phyloP scores from a whole-genome alignment of 202 grass and related monocot genomes.

The Carex sylvatica region DNA sequence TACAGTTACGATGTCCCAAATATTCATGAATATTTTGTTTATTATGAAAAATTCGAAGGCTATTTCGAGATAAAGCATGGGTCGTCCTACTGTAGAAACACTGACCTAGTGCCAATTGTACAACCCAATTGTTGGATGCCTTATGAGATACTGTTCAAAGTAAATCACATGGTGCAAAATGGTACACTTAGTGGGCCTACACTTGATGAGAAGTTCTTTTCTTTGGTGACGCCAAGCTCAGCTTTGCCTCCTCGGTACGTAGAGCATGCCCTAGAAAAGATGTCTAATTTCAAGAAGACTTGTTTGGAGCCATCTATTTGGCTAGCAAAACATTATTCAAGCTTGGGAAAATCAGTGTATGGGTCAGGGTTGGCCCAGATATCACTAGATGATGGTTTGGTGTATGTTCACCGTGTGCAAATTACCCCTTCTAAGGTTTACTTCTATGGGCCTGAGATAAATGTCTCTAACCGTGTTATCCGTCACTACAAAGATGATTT shows the following conservation, averaged over 20 bases:
- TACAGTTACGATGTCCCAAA: conserved; percentile 46
- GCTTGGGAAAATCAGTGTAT: conserved; percentile 24
- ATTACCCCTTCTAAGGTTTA: conserved; percentile 91
- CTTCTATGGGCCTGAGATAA: conserved; percentile 80
- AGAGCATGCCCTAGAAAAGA: conserved; percentile 60
- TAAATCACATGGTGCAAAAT: conserved; percentile 88
- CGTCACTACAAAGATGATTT: conserved; percentile 45
- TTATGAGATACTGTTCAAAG: conserved; percentile 76
- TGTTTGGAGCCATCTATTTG: conserved; percentile 73
- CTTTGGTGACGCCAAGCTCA: conserved; percentile 39
- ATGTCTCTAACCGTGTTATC: conserved; percentile 89
- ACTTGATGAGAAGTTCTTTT: conserved; percentile 59
- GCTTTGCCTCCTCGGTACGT: conserved; percentile 40
- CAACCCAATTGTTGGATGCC: conserved; percentile 56
- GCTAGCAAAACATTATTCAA: conserved; percentile 55
- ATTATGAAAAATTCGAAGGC: conserved; percentile 44
- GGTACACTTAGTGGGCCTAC: conserved; percentile 76
- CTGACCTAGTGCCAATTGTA: conserved; percentile 60
- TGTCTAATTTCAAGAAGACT: conserved; percentile 61
- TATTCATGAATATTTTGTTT: conserved; percentile 70
- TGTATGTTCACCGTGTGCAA: conserved; percentile 77
- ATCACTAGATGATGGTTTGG: conserved; percentile 62
- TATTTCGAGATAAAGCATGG: conserved; percentile 44
- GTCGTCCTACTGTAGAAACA: conserved; percentile 53
- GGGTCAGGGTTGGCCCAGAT: conserved; percentile 42